Conservation (phyloP, 2,329 filamentous ascomycete species). For the Diaporthe velutina region DNA sequence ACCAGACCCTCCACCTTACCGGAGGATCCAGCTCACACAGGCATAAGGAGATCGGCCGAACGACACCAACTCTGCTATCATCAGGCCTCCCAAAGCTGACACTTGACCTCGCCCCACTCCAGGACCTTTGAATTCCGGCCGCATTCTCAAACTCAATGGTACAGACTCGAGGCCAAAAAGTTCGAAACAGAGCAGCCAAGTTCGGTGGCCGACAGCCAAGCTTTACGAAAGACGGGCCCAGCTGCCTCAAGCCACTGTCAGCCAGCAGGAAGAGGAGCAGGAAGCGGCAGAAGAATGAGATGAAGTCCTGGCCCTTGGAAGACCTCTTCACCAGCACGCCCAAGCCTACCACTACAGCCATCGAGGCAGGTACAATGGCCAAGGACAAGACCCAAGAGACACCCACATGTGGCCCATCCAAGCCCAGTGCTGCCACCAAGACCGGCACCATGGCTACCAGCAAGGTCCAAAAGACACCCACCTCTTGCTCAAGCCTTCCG, state of each 20-base stretch:
- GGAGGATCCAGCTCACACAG: background rate
- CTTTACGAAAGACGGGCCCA: background rate
- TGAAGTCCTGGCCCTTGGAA: background rate
- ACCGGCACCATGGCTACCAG: background rate
- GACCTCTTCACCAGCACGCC: too few species aligned
- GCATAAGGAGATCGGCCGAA: background rate
- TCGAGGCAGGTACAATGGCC: background rate
- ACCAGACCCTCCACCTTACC: background rate
- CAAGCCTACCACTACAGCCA: background rate
- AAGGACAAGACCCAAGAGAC: background rate
- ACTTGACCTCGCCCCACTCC: background rate
- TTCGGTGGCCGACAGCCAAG: background rate
- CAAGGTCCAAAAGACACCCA: background rate
- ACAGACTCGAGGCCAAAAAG: background rate
- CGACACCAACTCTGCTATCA: background rate
- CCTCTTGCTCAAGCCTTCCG: background rate
- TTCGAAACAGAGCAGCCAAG: background rate
- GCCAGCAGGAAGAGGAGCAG: background rate
- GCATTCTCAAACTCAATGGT: background rate
- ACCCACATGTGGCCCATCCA: background rate
- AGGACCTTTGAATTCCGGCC: too few species aligned
- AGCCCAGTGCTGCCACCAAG: background rate
- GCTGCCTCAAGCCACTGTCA: background rate
- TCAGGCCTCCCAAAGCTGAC: too few species aligned
- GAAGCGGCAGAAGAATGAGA: background rate